Percentiles rank a stretch among this genome's conserved stretches.
These are phyloP conservation scores for Sporothrix dimorphospora DNA, from an alignment of 2,329 filamentous ascomycete species.

Conservation along the genomic window DNA sequence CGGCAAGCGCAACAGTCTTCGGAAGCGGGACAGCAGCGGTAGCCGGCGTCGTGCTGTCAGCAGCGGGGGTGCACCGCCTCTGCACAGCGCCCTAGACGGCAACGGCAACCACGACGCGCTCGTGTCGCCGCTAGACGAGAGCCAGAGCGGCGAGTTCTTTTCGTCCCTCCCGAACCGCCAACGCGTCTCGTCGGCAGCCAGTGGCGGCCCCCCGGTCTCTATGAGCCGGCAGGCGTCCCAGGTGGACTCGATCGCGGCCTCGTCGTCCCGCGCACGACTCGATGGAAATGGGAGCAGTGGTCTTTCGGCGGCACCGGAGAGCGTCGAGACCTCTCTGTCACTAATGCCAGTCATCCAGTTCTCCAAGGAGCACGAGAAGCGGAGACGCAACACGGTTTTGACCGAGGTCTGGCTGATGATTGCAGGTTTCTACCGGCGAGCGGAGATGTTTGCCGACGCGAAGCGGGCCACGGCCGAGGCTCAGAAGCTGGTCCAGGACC, in stretches of 20 bases:
- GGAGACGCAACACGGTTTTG: slow-evolving; percentile 58
- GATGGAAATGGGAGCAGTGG: slow-evolving; percentile 35
- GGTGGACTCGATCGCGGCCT: slow-evolving; percentile 52
- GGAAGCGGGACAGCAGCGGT: slow-evolving; percentile 55
- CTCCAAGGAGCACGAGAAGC: slow-evolving; percentile 55
- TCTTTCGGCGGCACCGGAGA: slow-evolving; percentile 39
- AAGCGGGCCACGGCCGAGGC: slow-evolving; percentile 81
- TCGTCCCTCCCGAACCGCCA: slow-evolving; percentile 46
- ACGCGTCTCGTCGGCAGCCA: slow-evolving; percentile 45
- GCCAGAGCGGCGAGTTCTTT: slow-evolving; percentile 50
- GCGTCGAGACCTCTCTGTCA: slow-evolving; percentile 50
- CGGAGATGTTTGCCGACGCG: slow-evolving; percentile 78
- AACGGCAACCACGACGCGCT: slow-evolving; percentile 58
- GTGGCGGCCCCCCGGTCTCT: slow-evolving; percentile 42
- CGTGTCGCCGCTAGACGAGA: slow-evolving; percentile 52
- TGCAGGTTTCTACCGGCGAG: slow-evolving; percentile 82
- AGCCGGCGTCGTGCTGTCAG: slow-evolving; percentile 53
- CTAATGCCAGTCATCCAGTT: slow-evolving; percentile 59
- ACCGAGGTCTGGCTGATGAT: slow-evolving; percentile 89
- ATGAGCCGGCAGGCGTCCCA: slow-evolving; percentile 49
- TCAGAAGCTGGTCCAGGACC: slow-evolving; percentile 68
- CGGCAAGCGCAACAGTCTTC: slow-evolving; percentile 55
- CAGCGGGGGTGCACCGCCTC: slow-evolving; percentile 43
- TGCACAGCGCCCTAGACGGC: slow-evolving; percentile 44
- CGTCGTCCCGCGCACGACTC: slow-evolving; percentile 43